phyloP scores from a whole-genome alignment of 2,329 filamentous ascomycete species.

The Aspergillus caelatus region DNA sequence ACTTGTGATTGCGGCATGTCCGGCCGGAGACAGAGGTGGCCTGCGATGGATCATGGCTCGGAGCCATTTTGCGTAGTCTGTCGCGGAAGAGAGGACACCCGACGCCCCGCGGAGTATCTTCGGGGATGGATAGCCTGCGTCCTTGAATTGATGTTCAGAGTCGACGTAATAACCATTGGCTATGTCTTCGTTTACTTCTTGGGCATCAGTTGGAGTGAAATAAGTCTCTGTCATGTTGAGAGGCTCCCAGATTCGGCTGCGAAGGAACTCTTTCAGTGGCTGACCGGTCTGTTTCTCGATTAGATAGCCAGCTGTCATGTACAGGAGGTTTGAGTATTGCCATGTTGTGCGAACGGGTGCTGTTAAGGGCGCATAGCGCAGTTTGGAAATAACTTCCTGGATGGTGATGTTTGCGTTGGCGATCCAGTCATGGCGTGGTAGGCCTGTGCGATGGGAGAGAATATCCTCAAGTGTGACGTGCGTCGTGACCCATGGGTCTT shows the following conservation, averaged over 20 bases:
- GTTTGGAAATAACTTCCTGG: not conserved
- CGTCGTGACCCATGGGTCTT: constrained; percentile 50
- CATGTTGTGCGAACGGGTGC: not conserved
- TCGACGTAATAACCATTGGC: not conserved
- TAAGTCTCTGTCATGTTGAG: not conserved
- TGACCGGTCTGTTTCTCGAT: not conserved
- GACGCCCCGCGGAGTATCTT: not conserved
- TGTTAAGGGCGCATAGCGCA: not conserved
- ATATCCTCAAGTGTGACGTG: constrained; percentile 59
- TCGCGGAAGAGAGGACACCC: not conserved
- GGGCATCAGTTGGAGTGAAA: not conserved
- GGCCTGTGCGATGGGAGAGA: constrained; percentile 56
- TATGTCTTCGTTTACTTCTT: not conserved
- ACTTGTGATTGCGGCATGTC: not conserved
- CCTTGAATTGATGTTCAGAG: not conserved
- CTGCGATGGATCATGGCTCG: not conserved
- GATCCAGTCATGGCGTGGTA: constrained; percentile 33
- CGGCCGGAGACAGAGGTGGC: not conserved
- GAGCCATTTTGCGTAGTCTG: not conserved
- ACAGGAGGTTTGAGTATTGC: not conserved
- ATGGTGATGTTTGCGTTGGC: not conserved
- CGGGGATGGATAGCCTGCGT: not conserved
- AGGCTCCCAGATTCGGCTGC: not conserved
- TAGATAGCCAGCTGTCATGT: not conserved
- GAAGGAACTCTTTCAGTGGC: not conserved